A percentile compares a stretch with the other conserved stretches of the same genome.
Evolutionary conservation across 306 rosid species (phyloP).

Genomic region (Corylus americana): DNA sequence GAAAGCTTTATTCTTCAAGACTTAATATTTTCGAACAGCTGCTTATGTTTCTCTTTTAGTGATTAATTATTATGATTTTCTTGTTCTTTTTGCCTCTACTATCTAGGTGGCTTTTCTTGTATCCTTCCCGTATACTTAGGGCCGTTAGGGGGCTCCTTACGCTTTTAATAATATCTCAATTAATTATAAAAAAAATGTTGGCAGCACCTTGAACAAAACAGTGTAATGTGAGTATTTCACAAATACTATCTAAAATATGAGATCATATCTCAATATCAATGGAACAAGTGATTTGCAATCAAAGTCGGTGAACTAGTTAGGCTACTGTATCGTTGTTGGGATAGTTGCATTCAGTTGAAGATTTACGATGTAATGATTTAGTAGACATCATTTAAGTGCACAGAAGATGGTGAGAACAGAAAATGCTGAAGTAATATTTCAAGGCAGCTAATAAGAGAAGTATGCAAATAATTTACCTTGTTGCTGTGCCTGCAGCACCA

Average conservation of each 20-base stretch:
- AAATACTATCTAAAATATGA: neutral
- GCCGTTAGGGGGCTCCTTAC: too few species aligned
- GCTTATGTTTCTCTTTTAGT: too few species aligned
- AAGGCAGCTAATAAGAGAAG: neutral
- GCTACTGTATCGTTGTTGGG: neutral
- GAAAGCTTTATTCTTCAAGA: too few species aligned
- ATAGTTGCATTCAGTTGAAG: neutral
- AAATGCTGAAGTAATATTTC: neutral
- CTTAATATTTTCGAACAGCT: too few species aligned
- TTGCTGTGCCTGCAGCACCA: constrained; percentile 93
- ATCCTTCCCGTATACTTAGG: too few species aligned
- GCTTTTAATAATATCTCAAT: too few species aligned
- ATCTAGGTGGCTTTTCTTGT: too few species aligned
- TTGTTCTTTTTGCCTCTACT: too few species aligned
- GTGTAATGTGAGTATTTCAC: neutral
- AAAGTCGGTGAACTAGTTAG: neutral
- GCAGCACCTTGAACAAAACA: neutral
- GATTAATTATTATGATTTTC: too few species aligned
- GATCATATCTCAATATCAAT: too few species aligned
- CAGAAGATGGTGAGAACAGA: neutral
- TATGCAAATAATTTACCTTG: constrained; percentile 49
- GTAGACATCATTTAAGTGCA: neutral
- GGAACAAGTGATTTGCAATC: neutral
- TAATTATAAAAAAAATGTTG: too few species aligned
- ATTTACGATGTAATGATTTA: neutral